Base-by-base conservation (phyloP, 257 asterid genomes). In the Nicotiana tomentosiformis region DNA sequence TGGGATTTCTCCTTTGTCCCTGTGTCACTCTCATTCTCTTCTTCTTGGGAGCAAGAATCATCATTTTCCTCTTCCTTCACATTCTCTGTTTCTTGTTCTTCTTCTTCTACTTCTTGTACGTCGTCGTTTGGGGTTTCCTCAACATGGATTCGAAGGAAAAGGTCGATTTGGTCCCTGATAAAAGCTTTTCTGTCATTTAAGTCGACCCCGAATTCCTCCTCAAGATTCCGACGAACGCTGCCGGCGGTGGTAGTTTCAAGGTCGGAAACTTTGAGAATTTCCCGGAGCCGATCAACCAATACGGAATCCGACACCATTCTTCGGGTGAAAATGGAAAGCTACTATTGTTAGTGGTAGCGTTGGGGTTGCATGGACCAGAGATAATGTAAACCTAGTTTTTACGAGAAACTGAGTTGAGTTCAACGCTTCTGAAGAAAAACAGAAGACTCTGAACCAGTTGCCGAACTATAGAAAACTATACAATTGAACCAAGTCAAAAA, bases 301-400 rank as follows among this genome's bases (percentile, higher is more conserved):
- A 83, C 85, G n/a, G 90, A 66, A 61, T 90, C 91, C 72, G 90
- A 83, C 51, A 88, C 87, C 91, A 87, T 87, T 77, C 6, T 55
- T 49, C 4, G 78, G 78, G 11, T 5, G 46, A 20, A 72, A 72
- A 68, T 2, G 29, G 14, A 18, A 68, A 37, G 7, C 51, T 43
- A 9, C 51, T 43, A 43, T 1, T 33, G n/a, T 15, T 69, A 11
- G 23, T 17, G 30, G 2, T 51, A 14, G 57, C 16, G 0, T 53
- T 53, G 57, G 16, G 17, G 0, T 68, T 68, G 11, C 51, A 66
- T 39, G 56, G 77, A 69, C 77, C 3, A 17, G 26, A 56, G 20
- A 56, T 5, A 26, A 68, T 10, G 80, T 74, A 74, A 49, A 74
- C 80, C 80, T 74, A 26, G 43, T 74, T 49, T n/a, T 3, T 15